Base-by-base conservation (phyloP, 2,329 filamentous ascomycete genomes). In the Fusarium sarcochroum region DNA sequence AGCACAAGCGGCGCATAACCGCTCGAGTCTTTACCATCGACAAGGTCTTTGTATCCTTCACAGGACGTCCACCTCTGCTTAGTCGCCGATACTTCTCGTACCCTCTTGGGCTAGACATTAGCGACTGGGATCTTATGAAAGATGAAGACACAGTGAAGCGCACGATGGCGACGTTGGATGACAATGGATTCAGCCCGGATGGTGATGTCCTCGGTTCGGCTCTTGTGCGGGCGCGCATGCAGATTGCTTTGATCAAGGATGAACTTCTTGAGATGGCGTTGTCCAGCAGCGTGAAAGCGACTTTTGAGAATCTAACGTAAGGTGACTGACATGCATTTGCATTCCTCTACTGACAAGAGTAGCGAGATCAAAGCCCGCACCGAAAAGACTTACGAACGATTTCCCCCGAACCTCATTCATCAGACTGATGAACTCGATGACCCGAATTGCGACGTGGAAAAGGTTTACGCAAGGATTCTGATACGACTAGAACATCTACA, bases 201-300 rank as follows among this genome's bases (percentile, higher is more conserved):
- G 83, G 83, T 0, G 72, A 76, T 0, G 68, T 87, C 0, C 77
- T 82, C 20, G 72, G 82, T 1, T 78, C 80, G 1, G 87, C 86
- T 0, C 80, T 83, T 55, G 70, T 78, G 1, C 78, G 87, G 25
- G 81, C 84, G 0, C 82, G 83, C 44, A 79, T 80, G 2, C 78
- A 82, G 13, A 80, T 89, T 35, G 82, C 83, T 4, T 72, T 80
- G 1, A 80, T 90, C 9, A 80, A 85, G 4, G 87, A 90, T 63
- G 87, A 90, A 47, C 83, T 90, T 6, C 79, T 90, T 6, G 85
- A 89, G 64, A 79, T 89, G 21, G 86, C 86, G 0, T 75, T 89
- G 0, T 83, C 83, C 4, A 71, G 52, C 2, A 60, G 40, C 1
- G 59, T 62, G 6, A 60, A 66, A 2, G 46, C 59, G 1, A 70